Evolutionary conservation across 768 basidiomycete genomes (phyloP), one percentile per base, ranked within the genome.

Genomic region (Leccinum rimulosum): DNA sequence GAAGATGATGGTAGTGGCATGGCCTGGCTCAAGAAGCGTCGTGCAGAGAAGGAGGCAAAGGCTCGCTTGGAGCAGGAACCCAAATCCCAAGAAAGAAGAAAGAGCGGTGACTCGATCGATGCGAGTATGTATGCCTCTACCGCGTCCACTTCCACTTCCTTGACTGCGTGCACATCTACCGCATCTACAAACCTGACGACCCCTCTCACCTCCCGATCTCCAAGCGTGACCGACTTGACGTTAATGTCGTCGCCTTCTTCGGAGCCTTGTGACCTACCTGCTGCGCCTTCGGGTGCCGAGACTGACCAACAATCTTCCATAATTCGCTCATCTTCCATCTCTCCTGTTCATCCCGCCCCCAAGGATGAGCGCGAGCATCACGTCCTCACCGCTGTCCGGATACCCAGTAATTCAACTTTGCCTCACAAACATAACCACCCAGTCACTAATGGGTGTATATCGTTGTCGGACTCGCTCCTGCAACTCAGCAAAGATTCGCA

Each of bases 1-100:
- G 84, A 82, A 0, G 89, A 93, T 59, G 93, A 94, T 63, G 92
- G 91, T 1, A 89, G 88, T 71, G 93, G 93, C 10, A 87, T 94
- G 84, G 85, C 80, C 0, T 95, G 93, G 93, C 81, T 95, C 27
- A 84, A 80, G 75, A 76, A 72, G 61, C 71, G 93, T 45, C 75
- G 82, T 64, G 86, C 85, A 52, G 86, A 90, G 73, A 72, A 73
- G 56, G 82, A 84, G 64, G 79, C 79, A 61, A 71, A 69, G 52
- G 64, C 64, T 17, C 70, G 61, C 25, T 54, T 62, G 33, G 69
- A 69, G 17, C 63, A 60, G 53, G 64, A 63, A 15, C 49, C 56
- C 7, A 59, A 56, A 30, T 49, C 57, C 12, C 59, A 55, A 19
- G 70, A 74, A 61, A 63, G 63, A 22, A 50, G 65, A 40, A 66